A percentile compares a stretch with the other conserved stretches of the same genome.
Evolutionary conservation across 2,329 filamentous ascomycete genomes (phyloP).

Genomic region (Aspergillus japonicus): DNA sequence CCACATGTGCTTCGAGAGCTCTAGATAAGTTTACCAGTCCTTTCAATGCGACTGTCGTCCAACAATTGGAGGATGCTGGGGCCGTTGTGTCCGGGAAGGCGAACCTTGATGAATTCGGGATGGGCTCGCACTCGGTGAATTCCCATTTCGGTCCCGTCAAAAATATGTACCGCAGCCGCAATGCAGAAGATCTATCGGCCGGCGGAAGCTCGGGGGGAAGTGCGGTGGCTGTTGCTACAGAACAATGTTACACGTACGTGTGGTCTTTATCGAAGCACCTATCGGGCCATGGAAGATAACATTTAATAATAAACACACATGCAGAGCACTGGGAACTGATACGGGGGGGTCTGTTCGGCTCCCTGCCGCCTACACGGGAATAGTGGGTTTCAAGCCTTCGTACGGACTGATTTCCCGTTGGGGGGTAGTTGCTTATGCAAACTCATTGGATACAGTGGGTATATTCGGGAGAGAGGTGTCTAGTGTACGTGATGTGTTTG

Average conservation of each 20-base stretch:
- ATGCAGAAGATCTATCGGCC: conserved; percentile 57
- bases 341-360: conserved; percentile 87
- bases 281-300: background rate
- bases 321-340: conserved; percentile 79
- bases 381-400: conserved; percentile 85
- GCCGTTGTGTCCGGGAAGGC: conserved; percentile 72
- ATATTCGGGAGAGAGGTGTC: conserved; percentile 61
- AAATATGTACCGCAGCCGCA: conserved; percentile 46
- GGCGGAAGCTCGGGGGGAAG: conserved; percentile 94
- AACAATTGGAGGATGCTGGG: conserved; percentile 62
- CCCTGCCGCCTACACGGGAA: conserved; percentile 81
- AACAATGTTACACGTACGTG: conserved; percentile 58
- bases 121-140: conserved; percentile 78
- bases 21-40: conserved; percentile 71
- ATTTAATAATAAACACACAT: conserved; percentile 6
- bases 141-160: conserved; percentile 67
- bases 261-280: background rate
- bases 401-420: conserved; percentile 84
- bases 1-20: conserved; percentile 79
- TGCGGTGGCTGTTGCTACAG: conserved; percentile 73
- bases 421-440: conserved; percentile 88
- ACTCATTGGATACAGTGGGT: conserved; percentile 88
- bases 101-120: conserved; percentile 94
- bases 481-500: conserved; percentile 54
- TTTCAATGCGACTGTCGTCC: conserved; percentile 78